Evolutionary conservation across 1,284 basidiomycete species (phyloP).

Genomic region (Rhizoctonia solani): DNA sequence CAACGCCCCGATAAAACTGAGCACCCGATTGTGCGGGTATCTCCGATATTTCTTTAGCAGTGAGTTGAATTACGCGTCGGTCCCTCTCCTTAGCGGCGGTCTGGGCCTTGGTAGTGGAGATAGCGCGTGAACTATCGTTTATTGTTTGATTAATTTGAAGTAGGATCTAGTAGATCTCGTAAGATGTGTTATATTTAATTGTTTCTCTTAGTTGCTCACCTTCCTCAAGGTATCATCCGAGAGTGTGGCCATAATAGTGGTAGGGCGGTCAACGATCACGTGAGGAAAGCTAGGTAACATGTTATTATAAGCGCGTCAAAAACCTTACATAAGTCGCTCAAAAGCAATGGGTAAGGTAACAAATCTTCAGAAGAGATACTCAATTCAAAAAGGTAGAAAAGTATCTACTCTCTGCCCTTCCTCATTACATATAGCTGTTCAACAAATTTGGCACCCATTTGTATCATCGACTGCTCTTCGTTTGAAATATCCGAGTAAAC

Average conservation of each 20-base stretch:
- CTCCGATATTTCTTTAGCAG: slow-evolving; percentile 71
- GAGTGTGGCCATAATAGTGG: slow-evolving; percentile 64
- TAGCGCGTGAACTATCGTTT: slow-evolving; percentile 75
- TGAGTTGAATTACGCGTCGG: slow-evolving; percentile 83
- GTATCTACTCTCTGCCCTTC: neutral
- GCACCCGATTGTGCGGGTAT: slow-evolving; percentile 48
- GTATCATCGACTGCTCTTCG: neutral
- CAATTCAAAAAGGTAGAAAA: too few species aligned
- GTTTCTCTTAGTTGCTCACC: slow-evolving; percentile 58
- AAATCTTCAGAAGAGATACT: too few species aligned
- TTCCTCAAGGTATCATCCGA: slow-evolving; percentile 86
- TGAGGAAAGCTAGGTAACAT: too few species aligned
- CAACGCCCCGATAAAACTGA: slow-evolving; percentile 86
- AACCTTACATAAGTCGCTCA: too few species aligned
- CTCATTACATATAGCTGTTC: neutral
- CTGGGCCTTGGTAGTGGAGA: slow-evolving; percentile 74
- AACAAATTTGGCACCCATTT: neutral
- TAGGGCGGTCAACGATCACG: neutral
- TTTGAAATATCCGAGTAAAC: neutral
- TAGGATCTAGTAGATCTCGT: slow-evolving; percentile 65
- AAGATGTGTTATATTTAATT: neutral
- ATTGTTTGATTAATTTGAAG: slow-evolving; percentile 88
- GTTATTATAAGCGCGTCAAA: too few species aligned
- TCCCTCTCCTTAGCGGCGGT: slow-evolving; percentile 79
- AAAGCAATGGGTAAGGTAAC: too few species aligned